Evolutionary conservation across 2,329 filamentous ascomycete species (phyloP).

Genomic region (Penicillium frequentans): DNA sequence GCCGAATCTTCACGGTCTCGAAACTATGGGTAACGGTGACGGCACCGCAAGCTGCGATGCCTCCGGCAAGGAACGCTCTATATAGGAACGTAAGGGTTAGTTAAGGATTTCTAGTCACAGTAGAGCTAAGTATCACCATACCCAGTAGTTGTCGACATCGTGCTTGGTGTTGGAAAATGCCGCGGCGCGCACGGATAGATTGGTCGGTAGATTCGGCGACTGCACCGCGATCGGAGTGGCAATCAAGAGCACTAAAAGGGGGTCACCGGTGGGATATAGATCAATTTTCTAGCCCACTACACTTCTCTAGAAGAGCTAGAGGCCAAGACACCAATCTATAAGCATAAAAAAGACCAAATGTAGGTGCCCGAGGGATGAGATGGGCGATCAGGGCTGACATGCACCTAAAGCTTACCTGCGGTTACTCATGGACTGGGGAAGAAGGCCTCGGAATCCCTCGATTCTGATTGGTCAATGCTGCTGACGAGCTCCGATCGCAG

Average conservation of each 20-base stretch:
- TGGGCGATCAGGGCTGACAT: slow-evolving; percentile 11
- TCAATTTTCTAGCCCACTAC: background rate
- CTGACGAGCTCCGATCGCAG: slow-evolving; percentile 12
- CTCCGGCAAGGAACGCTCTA: slow-evolving; percentile 90
- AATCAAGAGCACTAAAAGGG: background rate
- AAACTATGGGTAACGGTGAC: slow-evolving; percentile 98
- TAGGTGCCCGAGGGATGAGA: background rate
- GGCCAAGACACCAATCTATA: background rate
- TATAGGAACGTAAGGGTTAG: slow-evolving; percentile 9
- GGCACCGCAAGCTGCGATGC: slow-evolving; percentile 93
- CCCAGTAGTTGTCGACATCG: slow-evolving; percentile 56
- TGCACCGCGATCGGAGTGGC: slow-evolving; percentile 1
- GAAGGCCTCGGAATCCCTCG: slow-evolving; percentile 9
- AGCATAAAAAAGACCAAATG: background rate
- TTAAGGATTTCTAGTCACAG: background rate
- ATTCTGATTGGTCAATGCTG: slow-evolving; percentile 13
- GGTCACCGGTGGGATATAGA: background rate
- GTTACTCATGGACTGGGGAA: slow-evolving; percentile 7
- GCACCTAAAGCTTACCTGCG: slow-evolving; percentile 24
- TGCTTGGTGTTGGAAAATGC: background rate
- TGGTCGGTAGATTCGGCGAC: background rate
- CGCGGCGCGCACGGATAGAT: background rate
- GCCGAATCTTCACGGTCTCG: slow-evolving; percentile 97
- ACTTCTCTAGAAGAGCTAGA: background rate
- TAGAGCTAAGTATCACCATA: slow-evolving; percentile 24